Evolutionary conservation across 768 basidiomycete genomes (phyloP), one percentile per base, ranked within the genome.

Genomic region (Hysterangium stoloniferum): DNA sequence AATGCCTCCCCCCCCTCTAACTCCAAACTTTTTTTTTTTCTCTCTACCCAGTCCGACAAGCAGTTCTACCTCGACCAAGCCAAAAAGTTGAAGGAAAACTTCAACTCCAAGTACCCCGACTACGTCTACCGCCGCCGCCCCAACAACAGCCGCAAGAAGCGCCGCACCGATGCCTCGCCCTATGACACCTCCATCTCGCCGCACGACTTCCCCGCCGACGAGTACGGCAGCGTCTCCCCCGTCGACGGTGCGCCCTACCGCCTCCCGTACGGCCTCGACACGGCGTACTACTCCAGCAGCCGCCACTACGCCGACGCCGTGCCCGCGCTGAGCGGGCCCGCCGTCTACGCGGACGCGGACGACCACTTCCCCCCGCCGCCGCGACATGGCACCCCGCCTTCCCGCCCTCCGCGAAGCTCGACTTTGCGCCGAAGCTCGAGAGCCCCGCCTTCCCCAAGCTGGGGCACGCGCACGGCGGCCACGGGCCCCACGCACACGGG

Each of bases 21-120:
- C 7, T n/a, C n/a, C n/a, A n/a, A n/a, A n/a, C n/a, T n/a, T n/a
- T n/a, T n/a, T n/a, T n/a, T 37, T 49, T 51, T 52, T 28, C 51
- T 32, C 20, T 4, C 40, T 22, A 40, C 44, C 8, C 56, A 90
- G 89, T 64, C 73, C 25, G 84, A 89, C 37, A 92, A 92, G 64
- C 84, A 88, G 60, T 90, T 87, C 64, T 92, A 90, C 63, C 80
- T 87, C 52, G 83, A 90, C 61, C 85, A 87, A 63, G 89, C 89
- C 8, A 89, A 89, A 65, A 76, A 79, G 54, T 68, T 92, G 48
- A 92, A 92, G 65, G 89, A 92, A 57, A 80, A 70, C 48, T 92
- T 92, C 72, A 91, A 91, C 65, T 67, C 75, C 20, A 85, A 80
- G 61, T 91, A 90, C 65, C 89, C 89, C 13, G 87, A 90, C 73